These are phyloP conservation scores for Ilex paraguariensis DNA, from an alignment of 305 asterid species.

Conservation along the genomic window DNA sequence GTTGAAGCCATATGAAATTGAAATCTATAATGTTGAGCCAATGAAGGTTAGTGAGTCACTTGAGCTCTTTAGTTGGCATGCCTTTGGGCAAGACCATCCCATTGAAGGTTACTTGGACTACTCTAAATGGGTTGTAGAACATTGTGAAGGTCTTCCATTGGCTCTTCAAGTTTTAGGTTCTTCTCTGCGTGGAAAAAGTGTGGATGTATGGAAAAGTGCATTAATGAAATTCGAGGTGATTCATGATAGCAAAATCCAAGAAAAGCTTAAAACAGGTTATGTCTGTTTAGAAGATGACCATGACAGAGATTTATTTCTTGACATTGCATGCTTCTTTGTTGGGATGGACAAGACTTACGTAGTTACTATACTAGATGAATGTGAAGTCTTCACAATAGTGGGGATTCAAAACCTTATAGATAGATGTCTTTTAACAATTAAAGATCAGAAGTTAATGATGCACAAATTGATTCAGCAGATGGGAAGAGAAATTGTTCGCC, in stretches of 20 bases:
- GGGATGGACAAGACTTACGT: too few relatives aligned
- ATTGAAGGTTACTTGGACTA: conserved; percentile 8
- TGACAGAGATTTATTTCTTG: too few relatives aligned
- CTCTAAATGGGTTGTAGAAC: conserved; percentile 6
- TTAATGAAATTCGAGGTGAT: too few relatives aligned
- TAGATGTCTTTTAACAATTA: conserved; percentile 19
- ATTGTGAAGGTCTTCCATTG: conserved; percentile 24
- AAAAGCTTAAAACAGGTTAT: too few relatives aligned
- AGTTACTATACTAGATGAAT: too few relatives aligned
- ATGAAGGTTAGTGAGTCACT: conserved; percentile 15
- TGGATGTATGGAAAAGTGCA: too few relatives aligned
- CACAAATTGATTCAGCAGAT: conserved; percentile 19
- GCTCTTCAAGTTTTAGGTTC: conserved; percentile 17
- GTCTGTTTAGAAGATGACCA: too few relatives aligned
- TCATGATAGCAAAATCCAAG: too few relatives aligned
- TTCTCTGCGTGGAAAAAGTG: too few relatives aligned
- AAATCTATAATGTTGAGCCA: conserved; percentile 3
- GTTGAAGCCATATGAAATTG: conserved; percentile 1
- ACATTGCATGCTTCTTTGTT: too few relatives aligned
- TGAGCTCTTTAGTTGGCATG: too few relatives aligned
- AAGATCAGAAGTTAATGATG: conserved; percentile 14
- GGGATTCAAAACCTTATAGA: conserved; percentile 26
- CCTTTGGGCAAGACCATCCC: background rate
- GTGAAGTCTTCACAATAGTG: conserved; percentile 12
- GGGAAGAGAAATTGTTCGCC: conserved; percentile 25